Conservation (phyloP, 2,329 filamentous ascomycete genomes). For the Colletotrichum tanaceti region DNA sequence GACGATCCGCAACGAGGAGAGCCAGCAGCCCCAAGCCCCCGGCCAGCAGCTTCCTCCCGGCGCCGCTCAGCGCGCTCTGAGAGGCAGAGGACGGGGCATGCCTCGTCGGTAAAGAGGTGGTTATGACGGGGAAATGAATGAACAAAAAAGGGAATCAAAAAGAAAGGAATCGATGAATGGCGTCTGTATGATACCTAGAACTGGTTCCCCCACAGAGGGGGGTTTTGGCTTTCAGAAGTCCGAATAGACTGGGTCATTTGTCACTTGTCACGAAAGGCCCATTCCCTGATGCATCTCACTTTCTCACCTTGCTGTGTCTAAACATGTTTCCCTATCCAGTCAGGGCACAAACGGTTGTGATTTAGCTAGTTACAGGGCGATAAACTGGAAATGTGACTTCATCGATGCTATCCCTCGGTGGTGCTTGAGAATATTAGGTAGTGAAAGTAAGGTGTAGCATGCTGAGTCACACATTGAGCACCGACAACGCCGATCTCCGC, state of each 20-base stretch:
- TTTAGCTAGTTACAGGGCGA: too few relatives aligned
- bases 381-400: too few relatives aligned
- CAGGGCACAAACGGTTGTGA: too few relatives aligned
- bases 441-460: too few relatives aligned
- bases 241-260: constrained; percentile 41
- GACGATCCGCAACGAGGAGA: constrained; percentile 98
- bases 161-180: constrained; percentile 40
- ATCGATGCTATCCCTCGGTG: too few relatives aligned
- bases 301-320: too few relatives aligned
- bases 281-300: not conserved
- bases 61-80: constrained; percentile 88
- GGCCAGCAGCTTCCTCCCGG: constrained; percentile 79
- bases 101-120: constrained; percentile 74
- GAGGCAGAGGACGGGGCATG: constrained; percentile 88
- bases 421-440: too few relatives aligned
- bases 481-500: too few relatives aligned
- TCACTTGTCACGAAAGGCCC: constrained; percentile 21
- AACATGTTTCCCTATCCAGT: too few relatives aligned
- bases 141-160: constrained; percentile 42
- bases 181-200: constrained; percentile 44
- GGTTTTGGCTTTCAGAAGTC: constrained; percentile 39
- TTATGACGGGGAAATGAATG: constrained; percentile 39
- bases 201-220: constrained; percentile 13
- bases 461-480: too few relatives aligned
- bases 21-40: constrained; percentile 83